phyloP scores from a whole-genome alignment of 2,329 filamentous ascomycete species.

The Colletotrichum sp. region DNA sequence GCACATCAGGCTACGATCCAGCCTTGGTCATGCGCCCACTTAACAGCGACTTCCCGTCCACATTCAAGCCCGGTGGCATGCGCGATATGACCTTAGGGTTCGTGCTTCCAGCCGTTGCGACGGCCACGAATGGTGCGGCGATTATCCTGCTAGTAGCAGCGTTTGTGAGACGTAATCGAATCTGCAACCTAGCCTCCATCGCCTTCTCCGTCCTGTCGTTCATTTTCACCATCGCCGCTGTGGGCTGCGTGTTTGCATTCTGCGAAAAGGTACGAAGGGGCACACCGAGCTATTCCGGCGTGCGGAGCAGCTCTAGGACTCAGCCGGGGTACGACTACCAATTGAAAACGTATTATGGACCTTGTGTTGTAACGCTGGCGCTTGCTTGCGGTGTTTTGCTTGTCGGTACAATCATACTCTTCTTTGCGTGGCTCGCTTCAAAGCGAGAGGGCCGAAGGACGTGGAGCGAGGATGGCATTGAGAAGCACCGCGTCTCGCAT shows the following conservation, averaged over 20 bases:
- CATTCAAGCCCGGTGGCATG: no score
- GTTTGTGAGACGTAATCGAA: background rate
- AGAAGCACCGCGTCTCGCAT: background rate
- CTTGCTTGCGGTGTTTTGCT: background rate
- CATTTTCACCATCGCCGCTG: background rate
- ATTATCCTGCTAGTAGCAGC: background rate
- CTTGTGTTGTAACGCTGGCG: background rate
- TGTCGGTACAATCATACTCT: background rate
- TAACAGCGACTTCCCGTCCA: no score
- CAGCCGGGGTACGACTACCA: no score
- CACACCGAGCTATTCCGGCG: no score
- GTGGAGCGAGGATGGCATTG: background rate
- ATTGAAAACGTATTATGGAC: background rate
- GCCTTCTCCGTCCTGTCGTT: background rate
- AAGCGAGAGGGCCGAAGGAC: background rate
- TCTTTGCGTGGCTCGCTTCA: background rate
- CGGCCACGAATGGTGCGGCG: background rate
- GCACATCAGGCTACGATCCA: background rate
- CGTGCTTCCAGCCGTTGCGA: background rate
- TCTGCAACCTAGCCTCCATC: background rate
- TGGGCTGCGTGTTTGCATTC: background rate
- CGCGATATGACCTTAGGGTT: background rate
- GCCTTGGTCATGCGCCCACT: background rate
- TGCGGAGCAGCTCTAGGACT: no score
- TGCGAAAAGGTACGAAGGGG: background rate